Conservation (phyloP, 2,329 filamentous ascomycete genomes). For the Dryadomyces quercus-mongolicae region DNA sequence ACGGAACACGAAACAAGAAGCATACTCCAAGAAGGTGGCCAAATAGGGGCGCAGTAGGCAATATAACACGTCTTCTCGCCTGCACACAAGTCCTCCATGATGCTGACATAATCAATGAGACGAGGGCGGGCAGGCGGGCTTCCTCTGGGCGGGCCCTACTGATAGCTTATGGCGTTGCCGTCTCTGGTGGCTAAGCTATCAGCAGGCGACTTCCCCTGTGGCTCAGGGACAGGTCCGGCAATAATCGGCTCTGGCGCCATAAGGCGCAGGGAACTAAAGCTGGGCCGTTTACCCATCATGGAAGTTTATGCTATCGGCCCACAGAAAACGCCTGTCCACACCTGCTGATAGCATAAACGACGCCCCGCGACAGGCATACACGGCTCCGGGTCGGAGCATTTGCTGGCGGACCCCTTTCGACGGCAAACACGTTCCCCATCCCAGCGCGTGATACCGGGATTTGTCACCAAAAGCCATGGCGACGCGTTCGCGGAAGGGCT, state of each 20-base stretch:
- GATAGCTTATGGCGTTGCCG: no score
- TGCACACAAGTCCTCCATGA: no score
- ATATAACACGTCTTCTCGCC: background rate
- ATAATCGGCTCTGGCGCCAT: no score
- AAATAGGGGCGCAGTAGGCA: background rate
- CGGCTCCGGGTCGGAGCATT: no score
- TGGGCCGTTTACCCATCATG: background rate
- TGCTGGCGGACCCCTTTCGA: background rate
- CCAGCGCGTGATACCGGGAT: background rate
- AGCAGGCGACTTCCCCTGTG: no score
- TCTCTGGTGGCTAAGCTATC: no score
- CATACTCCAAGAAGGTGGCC: slow-evolving; percentile 2
- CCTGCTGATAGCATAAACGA: background rate
- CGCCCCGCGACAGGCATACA: no score
- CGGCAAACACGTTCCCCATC: background rate
- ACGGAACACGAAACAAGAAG: slow-evolving; percentile 6
- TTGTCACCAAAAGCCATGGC: slow-evolving; percentile 5
- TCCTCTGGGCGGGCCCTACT: no score
- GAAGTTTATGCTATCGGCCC: background rate
- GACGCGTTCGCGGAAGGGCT: slow-evolving; percentile 11
- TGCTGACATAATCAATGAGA: background rate
- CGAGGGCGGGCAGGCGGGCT: no score
- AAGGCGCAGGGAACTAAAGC: background rate
- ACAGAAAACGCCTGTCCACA: no score
- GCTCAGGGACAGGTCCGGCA: no score